Conservation (phyloP, 345 rosid species). For the Sonneratia alba region DNA sequence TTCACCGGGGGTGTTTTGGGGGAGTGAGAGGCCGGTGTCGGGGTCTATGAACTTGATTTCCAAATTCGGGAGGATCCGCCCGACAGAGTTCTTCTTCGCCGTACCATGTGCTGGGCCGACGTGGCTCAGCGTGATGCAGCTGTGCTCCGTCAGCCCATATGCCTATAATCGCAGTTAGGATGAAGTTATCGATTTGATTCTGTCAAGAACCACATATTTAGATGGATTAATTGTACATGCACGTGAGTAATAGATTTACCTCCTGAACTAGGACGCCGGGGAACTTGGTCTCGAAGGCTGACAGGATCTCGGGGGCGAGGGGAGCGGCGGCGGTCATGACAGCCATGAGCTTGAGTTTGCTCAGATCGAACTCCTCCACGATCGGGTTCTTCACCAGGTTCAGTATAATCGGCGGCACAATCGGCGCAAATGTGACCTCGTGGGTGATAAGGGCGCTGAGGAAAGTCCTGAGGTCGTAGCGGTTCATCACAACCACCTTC, state of each 20-base stretch:
- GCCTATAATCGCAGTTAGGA: constrained; percentile 32
- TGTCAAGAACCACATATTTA: too few species aligned
- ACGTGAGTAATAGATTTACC: constrained; percentile 18
- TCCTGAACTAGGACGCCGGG: constrained; percentile 84
- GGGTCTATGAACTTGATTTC: constrained; percentile 88
- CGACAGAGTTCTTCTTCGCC: constrained; percentile 83
- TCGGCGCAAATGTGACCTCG: constrained; percentile 79
- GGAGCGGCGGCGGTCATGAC: constrained; percentile 94
- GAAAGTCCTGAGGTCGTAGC: constrained; percentile 69
- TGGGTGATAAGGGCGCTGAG: constrained; percentile 57
- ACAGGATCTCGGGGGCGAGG: constrained; percentile 66
- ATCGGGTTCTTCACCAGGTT: constrained; percentile 72
- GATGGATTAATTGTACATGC: too few species aligned
- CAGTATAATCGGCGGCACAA: constrained; percentile 81
- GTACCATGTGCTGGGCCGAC: constrained; percentile 48
- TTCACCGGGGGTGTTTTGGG: constrained; percentile 65
- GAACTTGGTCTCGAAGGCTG: constrained; percentile 59
- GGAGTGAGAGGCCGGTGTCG: constrained; percentile 56
- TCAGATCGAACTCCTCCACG: constrained; percentile 74
- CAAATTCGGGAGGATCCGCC: constrained; percentile 74
- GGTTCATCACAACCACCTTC: constrained; percentile 68
- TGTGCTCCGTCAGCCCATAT: constrained; percentile 93
- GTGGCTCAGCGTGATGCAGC: constrained; percentile 83
- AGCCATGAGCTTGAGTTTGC: constrained; percentile 64
- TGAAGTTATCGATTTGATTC: background rate